Conservation (phyloP, 192 early-diverging fungal genomes). For the Powellomyces hirtus region DNA sequence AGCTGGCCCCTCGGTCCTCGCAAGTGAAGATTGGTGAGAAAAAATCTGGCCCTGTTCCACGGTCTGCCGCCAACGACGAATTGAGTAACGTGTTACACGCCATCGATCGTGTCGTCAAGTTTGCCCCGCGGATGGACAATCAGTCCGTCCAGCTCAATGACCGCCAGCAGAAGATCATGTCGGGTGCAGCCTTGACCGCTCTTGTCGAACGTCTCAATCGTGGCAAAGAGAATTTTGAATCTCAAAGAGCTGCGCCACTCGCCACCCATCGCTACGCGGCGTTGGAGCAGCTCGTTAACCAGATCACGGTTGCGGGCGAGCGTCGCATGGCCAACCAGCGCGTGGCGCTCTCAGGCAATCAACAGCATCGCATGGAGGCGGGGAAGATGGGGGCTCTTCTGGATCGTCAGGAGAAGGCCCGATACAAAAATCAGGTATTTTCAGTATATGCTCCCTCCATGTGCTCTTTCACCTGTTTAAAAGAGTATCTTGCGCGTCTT, state of each 20-base stretch:
- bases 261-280: constrained; percentile 2
- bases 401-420: constrained; percentile 30
- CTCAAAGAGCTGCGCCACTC: constrained; percentile 1
- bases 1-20: neutral
- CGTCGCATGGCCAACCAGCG: constrained; percentile 39
- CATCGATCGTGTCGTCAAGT: constrained; percentile 36
- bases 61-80: constrained; percentile 13
- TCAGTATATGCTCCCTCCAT: too few species aligned
- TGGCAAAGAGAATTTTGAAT: constrained; percentile 33
- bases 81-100: constrained; percentile 25
- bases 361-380: constrained; percentile 28
- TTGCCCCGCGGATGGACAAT: constrained; percentile 36
- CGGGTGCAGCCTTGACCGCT: constrained; percentile 32
- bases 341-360: constrained; percentile 17
- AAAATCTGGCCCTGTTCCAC: neutral
- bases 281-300: constrained; percentile 33
- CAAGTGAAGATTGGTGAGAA: neutral
- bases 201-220: constrained; percentile 33
- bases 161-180: constrained; percentile 37
- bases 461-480: too few species aligned
- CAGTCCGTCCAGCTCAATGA: constrained; percentile 31
- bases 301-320: constrained; percentile 32
- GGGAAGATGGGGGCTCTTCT: constrained; percentile 23
- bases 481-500: neutral
- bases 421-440: constrained; percentile 41